Conservation (phyloP, 306 rosid genomes). For the Notholithocarpus densiflorus region DNA sequence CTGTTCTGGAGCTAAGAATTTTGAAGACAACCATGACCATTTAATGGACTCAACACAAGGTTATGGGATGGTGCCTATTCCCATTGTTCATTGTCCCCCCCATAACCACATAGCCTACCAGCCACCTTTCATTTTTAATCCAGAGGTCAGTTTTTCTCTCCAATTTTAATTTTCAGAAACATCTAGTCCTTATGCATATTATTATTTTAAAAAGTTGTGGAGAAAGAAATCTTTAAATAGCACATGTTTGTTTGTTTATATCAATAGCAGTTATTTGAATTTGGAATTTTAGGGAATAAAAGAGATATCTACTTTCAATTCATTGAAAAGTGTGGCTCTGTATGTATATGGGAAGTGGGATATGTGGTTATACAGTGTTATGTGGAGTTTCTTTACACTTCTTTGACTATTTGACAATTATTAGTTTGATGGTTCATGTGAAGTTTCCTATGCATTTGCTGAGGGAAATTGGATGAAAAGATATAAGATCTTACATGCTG, state of each 20-base stretch:
- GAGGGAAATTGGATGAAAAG: not conserved
- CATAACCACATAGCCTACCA: conserved; percentile 9
- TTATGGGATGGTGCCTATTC: conserved; percentile 11
- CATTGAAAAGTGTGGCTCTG: too few species aligned
- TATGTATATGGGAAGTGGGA: not conserved
- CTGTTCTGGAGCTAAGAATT: conserved; percentile 39
- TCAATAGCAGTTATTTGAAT: not conserved
- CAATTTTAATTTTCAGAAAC: not conserved
- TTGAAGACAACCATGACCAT: conserved; percentile 30
- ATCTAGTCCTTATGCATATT: not conserved
- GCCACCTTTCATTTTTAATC: conserved; percentile 13
- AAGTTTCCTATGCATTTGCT: not conserved
- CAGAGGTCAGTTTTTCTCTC: conserved; percentile 37
- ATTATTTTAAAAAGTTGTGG: not conserved
- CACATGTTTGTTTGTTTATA: not conserved
- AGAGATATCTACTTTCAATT: too few species aligned
- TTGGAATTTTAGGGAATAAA: not conserved
- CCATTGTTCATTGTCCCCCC: conserved; percentile 26
- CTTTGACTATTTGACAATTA: not conserved
- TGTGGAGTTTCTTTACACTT: not conserved
- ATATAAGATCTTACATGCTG: not conserved
- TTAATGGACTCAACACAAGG: conserved; percentile 25
- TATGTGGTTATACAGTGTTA: not conserved
- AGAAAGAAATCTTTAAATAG: not conserved
- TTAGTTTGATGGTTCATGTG: not conserved